Base-by-base conservation (phyloP, 139 green algal species). In the Medakamo hakoo region DNA sequence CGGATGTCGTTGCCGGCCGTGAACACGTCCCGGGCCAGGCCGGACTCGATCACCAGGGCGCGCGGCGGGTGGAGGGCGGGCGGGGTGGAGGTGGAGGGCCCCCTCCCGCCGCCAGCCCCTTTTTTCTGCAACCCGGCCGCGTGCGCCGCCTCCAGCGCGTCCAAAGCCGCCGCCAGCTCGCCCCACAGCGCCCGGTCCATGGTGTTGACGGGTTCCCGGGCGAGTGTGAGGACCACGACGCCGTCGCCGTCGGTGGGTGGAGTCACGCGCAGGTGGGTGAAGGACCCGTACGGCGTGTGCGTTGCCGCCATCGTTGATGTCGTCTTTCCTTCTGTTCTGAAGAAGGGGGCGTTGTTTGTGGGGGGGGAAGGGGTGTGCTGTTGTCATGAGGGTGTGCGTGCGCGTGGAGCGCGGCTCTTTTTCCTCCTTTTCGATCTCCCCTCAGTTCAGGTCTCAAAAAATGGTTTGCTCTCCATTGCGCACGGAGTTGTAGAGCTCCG, bases 21-120 rank as follows among this genome's bases (percentile, higher is more conserved):
- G 65, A 93, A 95, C 1, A 95, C 71, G 27, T 85, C 73, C 0
- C 77, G 63, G 25, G 79, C 68, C 1, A 95, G 64, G 30, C 80
- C 85, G 1, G 77, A 86, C 9, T 68, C 58, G 58, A 94, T 78
- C 62, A 93, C 76, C 19, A 90, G 63, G 29, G 80, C 84, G 1
- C 65, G 67, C 16, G 89, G 69, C n/a, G n/a, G n/a, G n/a, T n/a
- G n/a, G n/a, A n/a, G n/a, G n/a, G n/a, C n/a, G n/a, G n/a, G n/a
- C n/a, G n/a, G n/a, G n/a, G n/a, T n/a, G n/a, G n/a, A n/a, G 14
- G 65, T 67, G 1, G 9, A 9, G 9, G 40, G 40, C 9, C 40
- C 40, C n/a, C n/a, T n/a, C n/a, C n/a, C n/a, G n/a, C n/a, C n/a
- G n/a, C n/a, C n/a, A n/a, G n/a, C n/a, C n/a, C n/a, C n/a, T n/a